Base-by-base conservation (phyloP, 352 stramenopile species). In the Pythium phragmiticola region DNA sequence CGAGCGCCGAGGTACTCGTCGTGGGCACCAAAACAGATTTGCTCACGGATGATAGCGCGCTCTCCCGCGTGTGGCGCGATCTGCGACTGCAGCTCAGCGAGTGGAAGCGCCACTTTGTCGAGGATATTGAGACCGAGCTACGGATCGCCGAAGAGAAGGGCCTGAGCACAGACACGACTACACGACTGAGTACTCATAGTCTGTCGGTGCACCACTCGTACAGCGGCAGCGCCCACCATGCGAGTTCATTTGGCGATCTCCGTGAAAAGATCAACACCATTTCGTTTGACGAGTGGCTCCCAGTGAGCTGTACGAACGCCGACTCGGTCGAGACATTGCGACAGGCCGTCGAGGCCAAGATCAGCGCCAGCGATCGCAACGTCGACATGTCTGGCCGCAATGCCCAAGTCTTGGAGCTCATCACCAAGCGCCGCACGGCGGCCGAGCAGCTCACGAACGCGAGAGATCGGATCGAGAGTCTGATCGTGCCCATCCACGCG, bases 21-120 rank as follows among this genome's bases (percentile, higher is more conserved):
- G 43, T 70, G 4, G 63, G 63, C 16, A 70, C 63, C 16, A 70
- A 70, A 50, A 60, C 39, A 16, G 63, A 70, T 49, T 21, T 60
- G 21, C 4, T 71, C 7, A 33, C 21, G 2, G 30, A 57, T 17
- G 64, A 70, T 0, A 34, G 46, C 6, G 43, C 42, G 39, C 41
- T 65, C 0, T 26, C 30, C 23, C 53, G 36, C 19, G 54, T 69
- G 7, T 57, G 41, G 56, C 48, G 33, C 23, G 63, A 69, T 33
- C 55, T 69, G 26, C 33, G 26, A 4, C 39, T 61, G 5, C 63
- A 59, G 21, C 54, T 69, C 7, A 56, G 42, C 49, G 50, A 60
- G 30, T 60, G 55, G 63, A 69, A 69, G 55, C 60, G 52, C 46
- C 42, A 57, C 16, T 62, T 60, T 49, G 23, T 67, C 49, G 52